Evolutionary conservation across 345 rosid species (phyloP), one percentile per base, ranked within the genome.

Genomic region (Stellera chamaejasme): DNA sequence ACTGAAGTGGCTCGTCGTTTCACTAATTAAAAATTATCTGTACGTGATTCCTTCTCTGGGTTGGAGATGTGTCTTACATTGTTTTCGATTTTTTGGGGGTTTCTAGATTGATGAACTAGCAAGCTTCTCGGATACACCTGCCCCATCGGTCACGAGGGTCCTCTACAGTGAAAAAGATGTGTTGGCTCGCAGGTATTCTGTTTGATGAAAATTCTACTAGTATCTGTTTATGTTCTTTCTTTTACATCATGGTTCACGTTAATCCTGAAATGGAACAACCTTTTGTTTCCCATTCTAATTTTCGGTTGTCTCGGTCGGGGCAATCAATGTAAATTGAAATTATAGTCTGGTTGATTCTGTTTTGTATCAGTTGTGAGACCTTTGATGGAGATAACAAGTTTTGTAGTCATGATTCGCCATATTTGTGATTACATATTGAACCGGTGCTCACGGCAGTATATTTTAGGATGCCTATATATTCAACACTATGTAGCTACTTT

Each of bases 91-190:
- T 8, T 43, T 63, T 57, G 48, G 59, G 58, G 13, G 15, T 58
- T 61, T 9, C 63, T 72, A 86, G 96, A 82, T 92, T 77, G 91
- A 88, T 65, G 93, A 84, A 69, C 85, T 88, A 3, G 80, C 98
- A 8, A 64, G 66, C 68, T 82, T 92, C 76, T 88, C 96, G 53
- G 96, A 92, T 49, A 52, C 95, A 39, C 87, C 93, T 60, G 79
- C 90, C 43, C 95, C 98, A 50, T 79, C 96, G 10, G 95, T 92
- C 15, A 92, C 98, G 0, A 77, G 96, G 78, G 64, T 92, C 59
- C 80, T 92, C 26, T 92, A 88, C 76, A 60, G 85, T 48, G 83
- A 84, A 12, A 82, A 80, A 67, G 98, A 92, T 68, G 84, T 92
- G 16, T 69, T 67, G 65, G 96, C 90, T 2, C 88, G 98, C 60